Base-by-base conservation (phyloP, 2,329 filamentous ascomycete species). In the Trichoderma citrinoviride region DNA sequence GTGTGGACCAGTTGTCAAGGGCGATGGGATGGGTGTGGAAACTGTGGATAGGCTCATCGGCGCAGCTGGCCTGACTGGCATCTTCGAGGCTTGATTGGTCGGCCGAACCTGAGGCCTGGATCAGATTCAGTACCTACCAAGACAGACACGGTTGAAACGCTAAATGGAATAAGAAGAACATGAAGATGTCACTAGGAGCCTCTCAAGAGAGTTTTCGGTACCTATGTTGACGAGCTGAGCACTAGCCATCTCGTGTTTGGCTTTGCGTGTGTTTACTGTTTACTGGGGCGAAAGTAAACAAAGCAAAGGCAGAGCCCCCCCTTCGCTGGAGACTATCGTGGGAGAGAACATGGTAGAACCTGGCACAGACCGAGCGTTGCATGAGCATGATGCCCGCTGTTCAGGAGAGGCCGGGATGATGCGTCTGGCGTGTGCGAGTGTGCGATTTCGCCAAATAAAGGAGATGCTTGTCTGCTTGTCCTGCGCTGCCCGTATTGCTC, bases 41-140 rank as follows among this genome's bases (percentile, higher is more conserved):
- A 54, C 37, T 54, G 50, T 54, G 52, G 52, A 54, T 54, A 54
- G 52, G 29, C 52, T 54, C 52, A 41, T 41, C 33, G 52, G 12
- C 23, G n/a, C 33, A 54, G 23, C n/a, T 54, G 29, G 52, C 52
- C 52, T 54, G 52, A 54, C 14, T 21, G 33, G n/a, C 33, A 37
- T 44, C 33, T 43, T 2, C 7, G 7, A 4, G 37, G 15, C 40
- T 8, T 46, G 54, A 52, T 52, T 52, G 49, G 49, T 19, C n/a
- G 6, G 10, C 15, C 23, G 49, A 3, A 52, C 17, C 5, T 37
- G 2, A 33, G 27, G 27, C 15, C 49, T 33, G 17, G 27, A 52
- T 52, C 49, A 10, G 49, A 29, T 52, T 33, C 29, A n/a, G 47
- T 33, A 33, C 49, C 49, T 33, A 33, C 49, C 49, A 10, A 52